These are phyloP conservation scores for Thyridium curvatum DNA, from an alignment of 2,329 filamentous ascomycete genomes.

Conservation along the genomic window DNA sequence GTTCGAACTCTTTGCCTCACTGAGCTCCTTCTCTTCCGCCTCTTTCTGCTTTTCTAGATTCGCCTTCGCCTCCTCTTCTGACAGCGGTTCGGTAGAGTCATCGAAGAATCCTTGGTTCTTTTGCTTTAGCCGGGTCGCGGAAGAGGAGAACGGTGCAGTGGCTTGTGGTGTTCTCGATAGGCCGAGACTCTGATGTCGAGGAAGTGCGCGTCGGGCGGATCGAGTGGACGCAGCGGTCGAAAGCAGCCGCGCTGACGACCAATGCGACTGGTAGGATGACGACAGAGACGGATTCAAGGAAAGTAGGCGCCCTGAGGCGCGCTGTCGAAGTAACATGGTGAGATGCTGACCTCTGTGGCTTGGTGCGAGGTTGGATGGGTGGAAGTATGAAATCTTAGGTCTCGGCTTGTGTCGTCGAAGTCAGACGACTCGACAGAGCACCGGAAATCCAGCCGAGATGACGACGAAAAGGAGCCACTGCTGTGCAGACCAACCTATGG, in stretches of 20 bases:
- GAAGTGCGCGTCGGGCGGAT: no score
- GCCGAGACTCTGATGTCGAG: no score
- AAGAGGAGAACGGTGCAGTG: slow-evolving; percentile 9
- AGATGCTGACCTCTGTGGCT: no score
- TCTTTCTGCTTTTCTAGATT: slow-evolving; percentile 19
- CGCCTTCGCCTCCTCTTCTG: slow-evolving; percentile 10
- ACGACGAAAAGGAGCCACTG: slow-evolving; percentile 2
- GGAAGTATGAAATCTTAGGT: no score
- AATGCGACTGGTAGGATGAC: no score
- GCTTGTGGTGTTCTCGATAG: no score
- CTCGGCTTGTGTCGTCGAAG: no score
- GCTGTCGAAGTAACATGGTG: slow-evolving; percentile 5
- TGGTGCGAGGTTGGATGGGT: no score
- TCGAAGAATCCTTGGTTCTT: slow-evolving; percentile 13
- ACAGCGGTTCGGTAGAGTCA: slow-evolving; percentile 4
- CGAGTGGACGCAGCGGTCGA: no score
- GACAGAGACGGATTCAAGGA: no score
- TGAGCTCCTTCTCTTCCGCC: slow-evolving; percentile 39
- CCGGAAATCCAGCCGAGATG: slow-evolving; percentile 3
- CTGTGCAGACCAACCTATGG: not conserved
- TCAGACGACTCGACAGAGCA: no score
- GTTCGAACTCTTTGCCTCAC: slow-evolving; percentile 35
- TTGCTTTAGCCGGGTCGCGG: slow-evolving; percentile 8
- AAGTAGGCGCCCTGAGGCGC: not conserved
- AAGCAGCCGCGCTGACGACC: no score